A percentile compares a stretch with the other conserved stretches of the same genome.
Conservation (phyloP, 495 filamentous ascomycete species). For the Penicillium nucicola region DNA sequence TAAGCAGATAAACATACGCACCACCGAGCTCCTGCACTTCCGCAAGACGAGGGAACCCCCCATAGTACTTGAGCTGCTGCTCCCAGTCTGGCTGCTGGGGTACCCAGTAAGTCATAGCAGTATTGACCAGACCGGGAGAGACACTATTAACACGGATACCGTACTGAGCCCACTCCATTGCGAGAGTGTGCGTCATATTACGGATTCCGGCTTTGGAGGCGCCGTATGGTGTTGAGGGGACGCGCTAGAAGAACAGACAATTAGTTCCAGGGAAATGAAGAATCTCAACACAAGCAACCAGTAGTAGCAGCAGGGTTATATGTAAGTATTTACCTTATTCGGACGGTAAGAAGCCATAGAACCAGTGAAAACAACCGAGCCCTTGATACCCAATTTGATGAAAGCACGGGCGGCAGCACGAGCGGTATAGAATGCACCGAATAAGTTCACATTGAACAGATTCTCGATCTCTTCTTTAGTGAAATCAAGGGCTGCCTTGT, state of each 20-base stretch:
- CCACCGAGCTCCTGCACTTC: slow-evolving; percentile 39
- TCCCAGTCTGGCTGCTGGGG: slow-evolving; percentile 39
- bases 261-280: too few relatives aligned
- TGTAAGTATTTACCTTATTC: slow-evolving; percentile 31
- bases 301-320: not conserved
- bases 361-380: slow-evolving; percentile 43
- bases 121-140: slow-evolving; percentile 37
- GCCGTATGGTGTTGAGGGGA: slow-evolving; percentile 31
- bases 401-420: slow-evolving; percentile 34
- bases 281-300: too few relatives aligned
- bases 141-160: slow-evolving; percentile 44
- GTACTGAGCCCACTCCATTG: slow-evolving; percentile 48
- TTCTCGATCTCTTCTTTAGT: slow-evolving; percentile 37
- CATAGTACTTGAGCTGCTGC: slow-evolving; percentile 44
- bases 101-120: slow-evolving; percentile 39
- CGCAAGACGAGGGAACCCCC: slow-evolving; percentile 37
- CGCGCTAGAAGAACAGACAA: slow-evolving; percentile 25
- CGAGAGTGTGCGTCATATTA: slow-evolving; percentile 39
- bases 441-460: slow-evolving; percentile 41
- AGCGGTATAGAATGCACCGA: slow-evolving; percentile 40
- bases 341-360: slow-evolving; percentile 48
- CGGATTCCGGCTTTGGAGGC: slow-evolving; percentile 32
- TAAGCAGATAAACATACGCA: slow-evolving; percentile 41
- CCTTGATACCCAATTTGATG: slow-evolving; percentile 41
- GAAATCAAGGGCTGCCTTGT: slow-evolving; percentile 43